Base-by-base conservation (phyloP, 371 early-diverging fungal species). In the Syncephalastrum monosporum region DNA sequence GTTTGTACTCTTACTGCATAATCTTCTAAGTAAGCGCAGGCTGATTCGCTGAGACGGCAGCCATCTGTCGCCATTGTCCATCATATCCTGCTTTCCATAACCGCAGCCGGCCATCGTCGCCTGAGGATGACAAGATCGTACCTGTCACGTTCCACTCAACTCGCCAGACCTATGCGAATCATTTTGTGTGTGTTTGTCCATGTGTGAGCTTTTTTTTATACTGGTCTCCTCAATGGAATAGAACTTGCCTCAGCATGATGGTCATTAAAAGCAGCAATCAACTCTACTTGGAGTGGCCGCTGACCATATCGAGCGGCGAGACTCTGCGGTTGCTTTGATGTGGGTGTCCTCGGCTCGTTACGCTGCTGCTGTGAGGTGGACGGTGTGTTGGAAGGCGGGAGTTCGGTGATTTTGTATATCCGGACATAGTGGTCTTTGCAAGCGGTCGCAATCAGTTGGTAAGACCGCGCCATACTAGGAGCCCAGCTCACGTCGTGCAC, bases 81-180 rank as follows among this genome's bases (percentile, higher is more conserved):
- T 81, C 77, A 55, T 71, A 83, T 0, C 79, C 81, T 17, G 84
- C 82, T 66, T 88, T 92, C 95, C 96, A 97, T 50, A 95, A 69
- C 2, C 94, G 82, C 15, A 94, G 82, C 59, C 84, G 89, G 19
- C 97, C 96, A 71, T 97, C 98, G 61, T 95, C 95, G 19, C 96
- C 95, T 49, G 91, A 88, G 12, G 91, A 90, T 3, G 89, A 84
- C 17, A 97, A 73, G 42, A 95, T 88, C 0, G 97, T 95, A 3
- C 97, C 98, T 3, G 91, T 91, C 25, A 95, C 74, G 71, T 97
- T 97, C 95, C 96, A 96, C 63, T 91, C 89, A 1, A 95, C 92
- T 13, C 89, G 75, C 91, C 96, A 94, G 5, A 94, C 91, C 77
- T 86, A 51, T 17, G 41, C 21, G 57, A 47, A 58, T 42, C 17